These are phyloP conservation scores for Multifurca ochricompacta DNA, from an alignment of 768 basidiomycete genomes.

Conservation along the genomic window DNA sequence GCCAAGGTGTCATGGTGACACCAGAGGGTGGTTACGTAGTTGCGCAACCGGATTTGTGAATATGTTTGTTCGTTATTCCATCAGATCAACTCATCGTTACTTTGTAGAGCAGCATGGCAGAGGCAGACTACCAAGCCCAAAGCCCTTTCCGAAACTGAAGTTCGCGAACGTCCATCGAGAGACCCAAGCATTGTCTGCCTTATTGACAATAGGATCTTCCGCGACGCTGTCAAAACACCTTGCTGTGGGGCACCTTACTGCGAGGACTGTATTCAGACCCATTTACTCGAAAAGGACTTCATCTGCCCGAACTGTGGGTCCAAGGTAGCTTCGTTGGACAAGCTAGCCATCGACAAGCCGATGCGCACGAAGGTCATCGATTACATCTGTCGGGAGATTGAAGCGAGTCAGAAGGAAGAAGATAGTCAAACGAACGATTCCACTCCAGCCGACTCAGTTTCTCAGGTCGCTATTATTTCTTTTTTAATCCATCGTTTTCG, in stretches of 20 bases:
- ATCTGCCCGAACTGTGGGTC: constrained; percentile 85
- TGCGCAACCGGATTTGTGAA: constrained; percentile 92
- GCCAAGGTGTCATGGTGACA: constrained; percentile 94
- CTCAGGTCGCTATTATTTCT: neutral
- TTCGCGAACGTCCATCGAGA: constrained; percentile 76
- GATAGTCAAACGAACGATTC: constrained; percentile 21
- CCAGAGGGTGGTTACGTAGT: constrained; percentile 98
- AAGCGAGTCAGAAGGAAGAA: constrained; percentile 64
- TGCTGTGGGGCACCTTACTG: constrained; percentile 90
- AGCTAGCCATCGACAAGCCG: constrained; percentile 71
- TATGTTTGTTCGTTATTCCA: constrained; percentile 19
- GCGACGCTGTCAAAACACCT: constrained; percentile 91
- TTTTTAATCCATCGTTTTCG: neutral
- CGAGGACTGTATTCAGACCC: constrained; percentile 95
- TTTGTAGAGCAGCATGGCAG: constrained; percentile 82
- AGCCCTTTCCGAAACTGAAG: constrained; percentile 77
- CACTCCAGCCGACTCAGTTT: constrained; percentile 5
- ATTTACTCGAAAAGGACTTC: constrained; percentile 93
- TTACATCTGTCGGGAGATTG: constrained; percentile 76
- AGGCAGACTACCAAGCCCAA: constrained; percentile 78
- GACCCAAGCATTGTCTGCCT: constrained; percentile 79
- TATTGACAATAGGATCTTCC: constrained; percentile 88
- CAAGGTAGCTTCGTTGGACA: constrained; percentile 85
- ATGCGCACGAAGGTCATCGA: constrained; percentile 69
- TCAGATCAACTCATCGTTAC: neutral